These are phyloP conservation scores for Geum urbanum DNA, from an alignment of 306 rosid genomes.

Conservation along the genomic window DNA sequence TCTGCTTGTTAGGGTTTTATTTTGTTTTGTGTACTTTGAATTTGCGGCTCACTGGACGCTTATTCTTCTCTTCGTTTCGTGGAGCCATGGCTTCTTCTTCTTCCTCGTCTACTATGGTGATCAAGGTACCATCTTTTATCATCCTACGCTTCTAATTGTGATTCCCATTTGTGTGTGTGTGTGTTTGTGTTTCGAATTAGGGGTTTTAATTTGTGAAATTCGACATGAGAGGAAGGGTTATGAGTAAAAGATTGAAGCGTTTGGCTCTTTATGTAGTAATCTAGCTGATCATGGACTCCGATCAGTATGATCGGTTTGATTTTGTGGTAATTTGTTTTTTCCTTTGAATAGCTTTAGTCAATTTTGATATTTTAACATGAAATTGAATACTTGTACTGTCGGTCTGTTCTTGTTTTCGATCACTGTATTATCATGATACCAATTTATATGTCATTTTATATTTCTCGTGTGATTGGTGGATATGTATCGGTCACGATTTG, in stretches of 20 bases:
- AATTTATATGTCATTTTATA: too few relatives aligned
- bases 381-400: too few relatives aligned
- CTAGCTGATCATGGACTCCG: not conserved
- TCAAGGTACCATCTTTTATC: slow-evolving; percentile 48
- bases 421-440: too few relatives aligned
- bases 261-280: not conserved
- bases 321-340: not conserved
- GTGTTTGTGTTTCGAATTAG: not conserved
- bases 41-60: slow-evolving; percentile 22
- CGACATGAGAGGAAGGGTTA: not conserved
- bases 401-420: too few relatives aligned
- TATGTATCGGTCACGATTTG: not conserved
- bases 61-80: slow-evolving; percentile 1
- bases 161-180: too few relatives aligned
- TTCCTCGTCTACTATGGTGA: slow-evolving; percentile 41
- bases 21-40: not conserved
- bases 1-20: too few relatives aligned
- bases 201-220: not conserved
- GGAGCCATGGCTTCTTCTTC: slow-evolving; percentile 40
- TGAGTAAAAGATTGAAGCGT: not conserved
- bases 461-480: not conserved
- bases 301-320: not conserved
- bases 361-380: not conserved
- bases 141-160: not conserved
- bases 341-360: not conserved